These are phyloP conservation scores for Pseudonitzschia delicatissima DNA, from an alignment of 108 stramenopile species.

Conservation along the genomic window DNA sequence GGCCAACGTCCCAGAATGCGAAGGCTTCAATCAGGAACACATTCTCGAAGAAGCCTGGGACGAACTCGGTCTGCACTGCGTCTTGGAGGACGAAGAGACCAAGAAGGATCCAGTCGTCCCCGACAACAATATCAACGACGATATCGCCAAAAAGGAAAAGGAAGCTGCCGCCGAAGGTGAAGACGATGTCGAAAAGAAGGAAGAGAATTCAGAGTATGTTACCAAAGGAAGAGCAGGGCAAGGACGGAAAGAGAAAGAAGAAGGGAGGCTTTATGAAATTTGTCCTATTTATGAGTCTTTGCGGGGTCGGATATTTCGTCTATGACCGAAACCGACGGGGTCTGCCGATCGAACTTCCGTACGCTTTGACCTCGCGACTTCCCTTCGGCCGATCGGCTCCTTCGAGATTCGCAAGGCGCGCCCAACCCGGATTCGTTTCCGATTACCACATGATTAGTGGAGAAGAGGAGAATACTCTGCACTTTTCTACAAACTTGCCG, in stretches of 20 bases:
- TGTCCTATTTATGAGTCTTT: neutral
- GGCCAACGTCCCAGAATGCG: constrained; percentile 3
- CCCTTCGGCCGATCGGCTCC: neutral
- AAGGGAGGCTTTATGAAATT: constrained; percentile 8
- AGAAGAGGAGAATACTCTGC: constrained; percentile 1
- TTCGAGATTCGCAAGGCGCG: neutral
- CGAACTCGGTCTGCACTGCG: constrained; percentile 7
- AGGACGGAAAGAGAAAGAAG: constrained; percentile 10
- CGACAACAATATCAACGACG: neutral
- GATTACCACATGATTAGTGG: neutral
- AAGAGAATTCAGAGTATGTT: constrained; percentile 10
- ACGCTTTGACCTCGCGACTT: neutral
- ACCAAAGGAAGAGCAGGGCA: constrained; percentile 10
- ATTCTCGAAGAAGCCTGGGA: constrained; percentile 9
- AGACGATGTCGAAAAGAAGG: constrained; percentile 6
- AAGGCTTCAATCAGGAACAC: constrained; percentile 8
- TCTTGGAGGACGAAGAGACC: constrained; percentile 4
- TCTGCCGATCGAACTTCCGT: neutral
- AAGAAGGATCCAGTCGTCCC: neutral
- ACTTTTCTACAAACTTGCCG: constrained; percentile 4
- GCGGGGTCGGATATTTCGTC: neutral
- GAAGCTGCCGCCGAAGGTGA: constrained; percentile 8
- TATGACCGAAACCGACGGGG: neutral
- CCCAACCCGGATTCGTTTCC: constrained; percentile 11
- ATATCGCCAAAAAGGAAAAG: constrained; percentile 3